A percentile compares a stretch with the other conserved stretches of the same genome.
phyloP scores from a whole-genome alignment of 306 rosid genomes.

The Delonix regia region DNA sequence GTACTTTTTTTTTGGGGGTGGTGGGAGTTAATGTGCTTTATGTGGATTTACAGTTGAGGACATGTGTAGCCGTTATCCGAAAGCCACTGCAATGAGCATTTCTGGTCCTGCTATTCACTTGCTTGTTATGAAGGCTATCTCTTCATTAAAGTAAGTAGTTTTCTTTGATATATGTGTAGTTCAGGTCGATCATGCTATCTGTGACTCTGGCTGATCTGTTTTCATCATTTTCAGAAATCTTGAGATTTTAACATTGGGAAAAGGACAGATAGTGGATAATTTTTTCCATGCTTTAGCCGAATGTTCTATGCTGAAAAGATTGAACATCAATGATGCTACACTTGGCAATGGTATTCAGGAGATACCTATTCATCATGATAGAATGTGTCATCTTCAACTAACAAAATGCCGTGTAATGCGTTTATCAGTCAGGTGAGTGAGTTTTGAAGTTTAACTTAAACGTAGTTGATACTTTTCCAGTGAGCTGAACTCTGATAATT shows the following conservation, averaged over 20 bases:
- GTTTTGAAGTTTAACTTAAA: slow-evolving; percentile 21
- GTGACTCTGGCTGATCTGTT: slow-evolving; percentile 39
- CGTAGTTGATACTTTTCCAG: background rate
- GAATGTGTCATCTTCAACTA: slow-evolving; percentile 78
- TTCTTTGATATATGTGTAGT: background rate
- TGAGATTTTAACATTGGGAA: slow-evolving; percentile 78
- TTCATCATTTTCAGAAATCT: slow-evolving; percentile 67
- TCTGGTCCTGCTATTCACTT: slow-evolving; percentile 67
- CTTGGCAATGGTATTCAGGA: slow-evolving; percentile 92
- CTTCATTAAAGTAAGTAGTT: slow-evolving; percentile 64
- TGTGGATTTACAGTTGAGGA: slow-evolving; percentile 75
- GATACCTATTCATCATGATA: slow-evolving; percentile 77
- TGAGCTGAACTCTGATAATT: slow-evolving; percentile 33
- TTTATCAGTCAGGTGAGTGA: slow-evolving; percentile 78
- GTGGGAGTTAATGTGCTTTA: slow-evolving; percentile 10
- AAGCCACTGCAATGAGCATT: slow-evolving; percentile 85
- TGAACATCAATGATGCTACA: slow-evolving; percentile 82
- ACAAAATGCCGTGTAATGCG: slow-evolving; percentile 95
- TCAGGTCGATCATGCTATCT: background rate
- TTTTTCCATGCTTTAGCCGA: slow-evolving; percentile 86
- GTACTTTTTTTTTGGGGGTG: background rate
- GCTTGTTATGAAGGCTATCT: slow-evolving; percentile 83
- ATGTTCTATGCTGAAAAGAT: slow-evolving; percentile 64
- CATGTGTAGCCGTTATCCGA: slow-evolving; percentile 95
- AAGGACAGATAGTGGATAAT: slow-evolving; percentile 71